phyloP scores from a whole-genome alignment of 2,329 filamentous ascomycete genomes.

The Chaetomium strumarium region DNA sequence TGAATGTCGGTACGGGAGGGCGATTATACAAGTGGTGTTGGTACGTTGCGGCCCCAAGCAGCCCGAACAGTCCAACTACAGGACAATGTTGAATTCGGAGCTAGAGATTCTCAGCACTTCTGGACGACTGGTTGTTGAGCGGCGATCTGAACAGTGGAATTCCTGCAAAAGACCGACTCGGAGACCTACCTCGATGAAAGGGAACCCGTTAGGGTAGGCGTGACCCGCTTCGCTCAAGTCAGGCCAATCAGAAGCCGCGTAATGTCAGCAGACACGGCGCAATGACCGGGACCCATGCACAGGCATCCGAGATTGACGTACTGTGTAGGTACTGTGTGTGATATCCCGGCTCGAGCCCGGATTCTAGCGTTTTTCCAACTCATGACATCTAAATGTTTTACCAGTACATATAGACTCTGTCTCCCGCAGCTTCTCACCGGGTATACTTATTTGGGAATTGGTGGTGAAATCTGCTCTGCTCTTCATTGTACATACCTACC shows the following conservation, averaged over 20 bases:
- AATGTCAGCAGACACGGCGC: conserved; percentile 25
- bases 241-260: conserved; percentile 18
- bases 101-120: neutral
- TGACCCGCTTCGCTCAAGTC: conserved; percentile 12
- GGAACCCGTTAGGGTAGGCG: conserved; percentile 14
- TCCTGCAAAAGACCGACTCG: neutral
- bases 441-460: no score
- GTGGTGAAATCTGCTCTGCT: conserved; percentile 12
- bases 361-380: no score
- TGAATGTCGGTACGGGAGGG: neutral
- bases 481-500: conserved; percentile 5
- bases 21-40: neutral
- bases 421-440: neutral
- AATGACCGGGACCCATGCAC: conserved; percentile 7
- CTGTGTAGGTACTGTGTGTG: no score
- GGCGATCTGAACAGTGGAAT: conserved; percentile 9
- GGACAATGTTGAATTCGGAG: neutral
- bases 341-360: no score
- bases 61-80: neutral
- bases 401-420: no score
- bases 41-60: no score
- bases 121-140: conserved; percentile 6
- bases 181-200: conserved; percentile 3
- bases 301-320: conserved; percentile 13
- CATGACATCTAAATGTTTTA: no score